phyloP scores from a whole-genome alignment of 176 grass and related monocot species.

The Poa annua region DNA sequence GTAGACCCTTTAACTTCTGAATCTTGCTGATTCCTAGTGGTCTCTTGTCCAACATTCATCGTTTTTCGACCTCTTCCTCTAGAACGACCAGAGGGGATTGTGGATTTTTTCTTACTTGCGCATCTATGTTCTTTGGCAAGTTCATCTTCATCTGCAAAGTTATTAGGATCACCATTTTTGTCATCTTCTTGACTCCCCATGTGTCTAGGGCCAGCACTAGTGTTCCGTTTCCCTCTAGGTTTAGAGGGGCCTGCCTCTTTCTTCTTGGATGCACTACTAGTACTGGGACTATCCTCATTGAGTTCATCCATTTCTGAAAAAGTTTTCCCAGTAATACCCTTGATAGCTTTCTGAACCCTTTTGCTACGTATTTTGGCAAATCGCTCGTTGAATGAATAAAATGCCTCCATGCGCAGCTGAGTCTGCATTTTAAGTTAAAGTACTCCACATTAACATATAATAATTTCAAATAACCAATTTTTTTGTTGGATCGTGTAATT shows the following conservation, averaged over 20 bases:
- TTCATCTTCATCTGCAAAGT: slow-evolving; percentile 44
- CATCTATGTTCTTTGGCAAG: slow-evolving; percentile 34
- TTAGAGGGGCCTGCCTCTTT: slow-evolving; percentile 42
- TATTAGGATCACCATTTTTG: slow-evolving; percentile 23
- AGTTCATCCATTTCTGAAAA: slow-evolving; percentile 64
- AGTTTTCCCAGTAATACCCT: slow-evolving; percentile 79
- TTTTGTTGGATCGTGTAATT: slow-evolving; percentile 21
- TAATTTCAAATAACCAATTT: slow-evolving; percentile 25
- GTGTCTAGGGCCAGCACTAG: slow-evolving; percentile 29
- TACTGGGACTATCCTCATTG: slow-evolving; percentile 55
- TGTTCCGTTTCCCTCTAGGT: slow-evolving; percentile 47
- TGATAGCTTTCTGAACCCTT: slow-evolving; percentile 95
- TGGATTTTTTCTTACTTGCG: slow-evolving; percentile 37
- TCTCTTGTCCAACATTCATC: slow-evolving; percentile 21
- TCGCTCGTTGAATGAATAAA: slow-evolving; percentile 98
- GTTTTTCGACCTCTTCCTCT: slow-evolving; percentile 42
- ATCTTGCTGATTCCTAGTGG: neutral
- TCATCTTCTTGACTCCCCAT: slow-evolving; percentile 44
- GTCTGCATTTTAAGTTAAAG: slow-evolving; percentile 67
- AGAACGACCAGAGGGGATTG: slow-evolving; percentile 23
- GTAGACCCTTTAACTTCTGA: slow-evolving; percentile 23
- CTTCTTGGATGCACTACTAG: slow-evolving; percentile 52
- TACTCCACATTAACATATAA: slow-evolving; percentile 34
- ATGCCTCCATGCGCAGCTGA: slow-evolving; percentile 85
- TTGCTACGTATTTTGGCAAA: slow-evolving; percentile 98